Conservation (phyloP, 345 rosid genomes). For the Lagerstroemia speciosa region DNA sequence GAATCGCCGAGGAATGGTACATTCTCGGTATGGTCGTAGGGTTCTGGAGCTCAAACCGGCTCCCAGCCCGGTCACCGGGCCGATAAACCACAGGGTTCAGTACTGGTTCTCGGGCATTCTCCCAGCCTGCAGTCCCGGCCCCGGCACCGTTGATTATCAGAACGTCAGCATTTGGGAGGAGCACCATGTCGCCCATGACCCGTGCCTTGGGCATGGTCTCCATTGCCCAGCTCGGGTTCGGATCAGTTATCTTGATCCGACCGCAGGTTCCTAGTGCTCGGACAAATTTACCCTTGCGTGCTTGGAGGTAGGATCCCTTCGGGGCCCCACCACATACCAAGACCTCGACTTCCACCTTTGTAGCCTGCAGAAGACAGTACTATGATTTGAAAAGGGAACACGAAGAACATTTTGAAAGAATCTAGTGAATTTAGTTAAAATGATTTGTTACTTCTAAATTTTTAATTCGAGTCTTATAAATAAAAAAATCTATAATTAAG, state of each 20-base stretch:
- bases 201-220: slow-evolving; percentile 71
- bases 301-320: slow-evolving; percentile 37
- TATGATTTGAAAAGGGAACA: too few relatives aligned
- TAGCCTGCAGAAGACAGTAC: not conserved
- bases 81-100: slow-evolving; percentile 51
- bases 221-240: slow-evolving; percentile 53
- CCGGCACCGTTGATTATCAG: slow-evolving; percentile 61
- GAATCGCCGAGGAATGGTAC: slow-evolving; percentile 74
- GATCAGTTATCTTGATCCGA: slow-evolving; percentile 58
- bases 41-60: slow-evolving; percentile 45
- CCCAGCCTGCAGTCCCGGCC: slow-evolving; percentile 71
- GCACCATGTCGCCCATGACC: slow-evolving; percentile 78
- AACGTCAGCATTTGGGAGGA: slow-evolving; percentile 69
- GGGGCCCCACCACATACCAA: slow-evolving; percentile 84
- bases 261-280: slow-evolving; percentile 62
- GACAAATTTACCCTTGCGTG: slow-evolving; percentile 23
- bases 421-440: too few relatives aligned
- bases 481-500: too few relatives aligned
- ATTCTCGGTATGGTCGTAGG: slow-evolving; percentile 55
- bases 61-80: slow-evolving; percentile 25
- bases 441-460: too few relatives aligned
- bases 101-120: slow-evolving; percentile 51
- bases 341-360: slow-evolving; percentile 25
- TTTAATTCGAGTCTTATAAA: too few relatives aligned
- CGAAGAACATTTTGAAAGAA: too few relatives aligned